phyloP scores from a whole-genome alignment of 495 filamentous ascomycete species.

The Penicillium pulvis region DNA sequence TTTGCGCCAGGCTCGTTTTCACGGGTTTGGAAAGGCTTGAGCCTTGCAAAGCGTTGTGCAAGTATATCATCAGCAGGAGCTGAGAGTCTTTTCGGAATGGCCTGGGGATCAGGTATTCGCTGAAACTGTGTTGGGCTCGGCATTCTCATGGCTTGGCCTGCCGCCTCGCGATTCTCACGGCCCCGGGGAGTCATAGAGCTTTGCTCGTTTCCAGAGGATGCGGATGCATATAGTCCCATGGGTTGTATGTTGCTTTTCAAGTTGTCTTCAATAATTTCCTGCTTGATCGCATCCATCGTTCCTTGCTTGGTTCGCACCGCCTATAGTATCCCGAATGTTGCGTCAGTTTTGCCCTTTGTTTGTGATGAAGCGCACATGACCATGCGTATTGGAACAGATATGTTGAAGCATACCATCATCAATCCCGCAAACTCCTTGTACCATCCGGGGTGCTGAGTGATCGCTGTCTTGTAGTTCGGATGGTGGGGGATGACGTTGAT shows the following conservation, averaged over 20 bases:
- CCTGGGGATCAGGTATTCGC: slow-evolving; percentile 20
- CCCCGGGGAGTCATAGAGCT: slow-evolving; percentile 14
- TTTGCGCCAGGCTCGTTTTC: slow-evolving; percentile 36
- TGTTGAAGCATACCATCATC: slow-evolving; percentile 37
- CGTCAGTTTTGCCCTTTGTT: slow-evolving; percentile 6
- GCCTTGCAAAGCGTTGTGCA: slow-evolving; percentile 49
- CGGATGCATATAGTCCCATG: slow-evolving; percentile 17
- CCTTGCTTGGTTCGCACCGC: slow-evolving; percentile 51
- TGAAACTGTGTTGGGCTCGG: slow-evolving; percentile 48
- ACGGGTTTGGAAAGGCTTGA: slow-evolving; percentile 34
- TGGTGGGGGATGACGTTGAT: slow-evolving; percentile 73
- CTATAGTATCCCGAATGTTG: slow-evolving; percentile 22
- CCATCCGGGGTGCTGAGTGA: slow-evolving; percentile 37
- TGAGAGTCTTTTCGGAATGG: slow-evolving; percentile 28
- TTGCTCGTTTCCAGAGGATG: slow-evolving; percentile 12
- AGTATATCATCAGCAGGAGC: slow-evolving; percentile 40
- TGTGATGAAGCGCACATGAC: not conserved
- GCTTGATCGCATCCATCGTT: slow-evolving; percentile 48
- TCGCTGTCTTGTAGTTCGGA: slow-evolving; percentile 56
- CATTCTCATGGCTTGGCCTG: slow-evolving; percentile 35
- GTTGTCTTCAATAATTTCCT: slow-evolving; percentile 48
- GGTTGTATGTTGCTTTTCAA: slow-evolving; percentile 37
- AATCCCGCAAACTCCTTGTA: slow-evolving; percentile 45
- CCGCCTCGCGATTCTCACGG: slow-evolving; percentile 27
- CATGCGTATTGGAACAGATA: not conserved